Base-by-base conservation (phyloP, 2,329 filamentous ascomycete species). In the Venturia pyrina region DNA sequence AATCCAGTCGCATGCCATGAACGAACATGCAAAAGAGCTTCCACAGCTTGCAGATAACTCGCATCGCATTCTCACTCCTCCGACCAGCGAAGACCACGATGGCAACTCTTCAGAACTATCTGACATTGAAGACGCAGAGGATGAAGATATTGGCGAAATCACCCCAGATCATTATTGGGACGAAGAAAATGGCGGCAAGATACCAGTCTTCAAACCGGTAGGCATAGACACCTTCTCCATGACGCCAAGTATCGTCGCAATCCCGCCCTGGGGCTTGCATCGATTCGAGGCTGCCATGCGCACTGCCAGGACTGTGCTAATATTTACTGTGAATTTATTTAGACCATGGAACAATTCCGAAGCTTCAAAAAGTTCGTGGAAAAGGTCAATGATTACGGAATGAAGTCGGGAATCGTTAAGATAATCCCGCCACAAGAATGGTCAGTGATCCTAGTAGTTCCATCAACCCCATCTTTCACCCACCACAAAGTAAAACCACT, bases 351-450 rank as follows among this genome's bases (percentile, higher is more conserved):
- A 68, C 92, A 99, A 78, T 98, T 98, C 79, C 87, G 87, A 73
- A 91, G 95, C 78, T 99, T 99, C 77, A 89, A 93, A 78, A 86
- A 85, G 74, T 98, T 96, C 75, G 89, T 98, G 82, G 86, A 87
- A 73, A 93, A 91, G 77, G 86, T 99, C 68, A 91, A 99, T 76
- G 86, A 87, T 69, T 96, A 96, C 75, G 95, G 95, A 72, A 99
- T 99, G 95, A 91, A 91, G 78, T 95, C 92, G 28, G 95, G 95
- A 44, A 97, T 99, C 71, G 87, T 98, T 74, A 98, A 99, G 79
- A 89, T 99, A 67, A 89, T 98, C 64, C 93, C 95, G 37, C 95
- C 95, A 0, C 80, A 89, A 72, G 93, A 98, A 85, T 99, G 95
- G 95, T 95, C 85, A 77, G 83, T 78, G 48, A 65, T 21, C 48